Conservation (phyloP, 208 protist genomes). For the Crithidia sp. region DNA sequence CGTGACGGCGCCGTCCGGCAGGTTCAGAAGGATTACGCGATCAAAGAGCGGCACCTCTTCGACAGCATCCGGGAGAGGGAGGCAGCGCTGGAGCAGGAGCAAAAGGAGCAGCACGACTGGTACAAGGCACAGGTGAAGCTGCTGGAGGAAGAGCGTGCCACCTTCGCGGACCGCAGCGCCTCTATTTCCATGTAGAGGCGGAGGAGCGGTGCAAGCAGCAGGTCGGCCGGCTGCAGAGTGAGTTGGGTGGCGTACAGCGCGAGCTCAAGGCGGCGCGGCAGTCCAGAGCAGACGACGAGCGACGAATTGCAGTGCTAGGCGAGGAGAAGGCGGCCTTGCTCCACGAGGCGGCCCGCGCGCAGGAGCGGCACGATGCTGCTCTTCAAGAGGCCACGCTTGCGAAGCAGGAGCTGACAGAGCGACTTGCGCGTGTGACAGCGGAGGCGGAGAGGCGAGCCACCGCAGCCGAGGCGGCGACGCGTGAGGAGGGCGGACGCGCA, state of each 20-base stretch:
- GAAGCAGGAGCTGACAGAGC: conserved; percentile 39
- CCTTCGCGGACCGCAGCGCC: conserved; percentile 39
- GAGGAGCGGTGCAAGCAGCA: conserved; percentile 54
- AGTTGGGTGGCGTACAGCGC: conserved; percentile 39
- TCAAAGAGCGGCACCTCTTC: conserved; percentile 62
- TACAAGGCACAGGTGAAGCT: conserved; percentile 52
- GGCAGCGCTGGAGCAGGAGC: conserved; percentile 62
- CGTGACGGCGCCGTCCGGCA: conserved; percentile 48
- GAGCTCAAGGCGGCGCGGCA: conserved; percentile 33
- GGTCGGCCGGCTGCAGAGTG: conserved; percentile 50
- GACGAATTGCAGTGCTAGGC: conserved; percentile 24
- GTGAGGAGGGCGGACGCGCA: conserved; percentile 49
- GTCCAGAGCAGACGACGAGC: conserved; percentile 33
- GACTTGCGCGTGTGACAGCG: conserved; percentile 37
- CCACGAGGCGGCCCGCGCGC: conserved; percentile 40
- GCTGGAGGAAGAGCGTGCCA: conserved; percentile 54
- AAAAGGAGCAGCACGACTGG: conserved; percentile 62
- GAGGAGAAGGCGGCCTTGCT: conserved; percentile 39
- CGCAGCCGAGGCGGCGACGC: conserved; percentile 58
- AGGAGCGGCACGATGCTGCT: conserved; percentile 36
- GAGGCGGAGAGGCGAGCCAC: conserved; percentile 48
- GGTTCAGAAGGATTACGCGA: conserved; percentile 49
- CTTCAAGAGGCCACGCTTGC: conserved; percentile 35
- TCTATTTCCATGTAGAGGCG: conserved; percentile 31
- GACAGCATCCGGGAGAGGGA: conserved; percentile 44